Evolutionary conservation across 164 flowering plant species (phyloP).

Genomic region (Warburgia ugandensis): DNA sequence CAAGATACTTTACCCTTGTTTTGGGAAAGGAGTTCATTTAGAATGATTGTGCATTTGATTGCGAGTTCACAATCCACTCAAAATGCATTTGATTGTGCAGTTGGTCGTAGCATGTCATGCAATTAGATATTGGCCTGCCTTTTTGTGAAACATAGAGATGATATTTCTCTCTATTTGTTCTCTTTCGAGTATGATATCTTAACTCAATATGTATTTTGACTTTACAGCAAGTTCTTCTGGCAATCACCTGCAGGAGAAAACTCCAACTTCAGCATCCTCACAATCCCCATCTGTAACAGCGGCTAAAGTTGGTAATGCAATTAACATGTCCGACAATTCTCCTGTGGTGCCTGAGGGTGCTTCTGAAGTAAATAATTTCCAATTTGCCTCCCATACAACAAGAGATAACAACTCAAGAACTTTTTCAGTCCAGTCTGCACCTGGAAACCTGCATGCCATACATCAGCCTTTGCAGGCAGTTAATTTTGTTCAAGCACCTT

Average conservation of each 20-base stretch:
- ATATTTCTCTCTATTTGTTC: neutral
- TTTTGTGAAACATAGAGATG: no score
- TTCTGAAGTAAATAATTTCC: constrained; percentile 21
- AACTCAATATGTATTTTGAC: neutral
- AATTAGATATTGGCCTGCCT: no score
- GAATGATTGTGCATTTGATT: no score
- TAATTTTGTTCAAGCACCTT: constrained; percentile 29
- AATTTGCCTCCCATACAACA: constrained; percentile 29
- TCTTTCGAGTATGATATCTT: neutral
- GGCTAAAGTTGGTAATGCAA: constrained; percentile 33
- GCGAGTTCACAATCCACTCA: no score
- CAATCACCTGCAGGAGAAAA: constrained; percentile 27
- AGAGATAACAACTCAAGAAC: constrained; percentile 38
- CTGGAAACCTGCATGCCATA: constrained; percentile 25
- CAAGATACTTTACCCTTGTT: neutral
- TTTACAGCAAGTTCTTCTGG: constrained; percentile 48
- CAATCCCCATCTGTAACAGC: constrained; percentile 34
- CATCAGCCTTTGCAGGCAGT: constrained; percentile 42
- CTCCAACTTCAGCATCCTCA: constrained; percentile 40
- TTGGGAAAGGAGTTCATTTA: neutral
- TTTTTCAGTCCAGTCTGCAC: constrained; percentile 31
- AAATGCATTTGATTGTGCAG: no score
- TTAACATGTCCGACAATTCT: constrained; percentile 30
- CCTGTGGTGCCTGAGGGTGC: constrained; percentile 32
- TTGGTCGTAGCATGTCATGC: no score